phyloP scores from a whole-genome alignment of 805 yeast species.

The Myxozyma neotropica region DNA sequence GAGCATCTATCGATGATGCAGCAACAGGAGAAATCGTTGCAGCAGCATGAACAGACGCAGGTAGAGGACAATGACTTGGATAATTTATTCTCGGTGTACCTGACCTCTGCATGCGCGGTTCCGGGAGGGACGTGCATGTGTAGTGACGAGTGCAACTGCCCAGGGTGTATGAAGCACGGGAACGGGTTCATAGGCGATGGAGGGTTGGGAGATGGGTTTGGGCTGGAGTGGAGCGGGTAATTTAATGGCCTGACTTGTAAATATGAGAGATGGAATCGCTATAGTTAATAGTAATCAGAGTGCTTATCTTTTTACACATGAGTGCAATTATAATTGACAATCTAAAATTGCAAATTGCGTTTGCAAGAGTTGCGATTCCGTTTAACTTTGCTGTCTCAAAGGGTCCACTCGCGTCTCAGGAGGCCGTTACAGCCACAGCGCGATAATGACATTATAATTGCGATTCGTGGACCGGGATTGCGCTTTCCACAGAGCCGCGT shows the following conservation, averaged over 20 bases:
- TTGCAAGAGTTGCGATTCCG: too few species aligned
- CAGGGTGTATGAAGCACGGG: slow-evolving; percentile 35
- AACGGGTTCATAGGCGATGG: slow-evolving; percentile 11
- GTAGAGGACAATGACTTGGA: slow-evolving; percentile 11
- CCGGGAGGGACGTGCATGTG: slow-evolving; percentile 36
- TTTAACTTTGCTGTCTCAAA: too few species aligned
- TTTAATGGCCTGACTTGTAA: too few species aligned
- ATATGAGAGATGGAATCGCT: not conserved
- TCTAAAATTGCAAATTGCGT: too few species aligned
- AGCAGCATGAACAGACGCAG: not conserved
- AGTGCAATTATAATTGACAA: too few species aligned
- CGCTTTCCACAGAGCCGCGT: too few species aligned
- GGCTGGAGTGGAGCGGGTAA: slow-evolving; percentile 7
- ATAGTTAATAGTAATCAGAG: too few species aligned
- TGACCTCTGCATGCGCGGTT: slow-evolving; percentile 35
- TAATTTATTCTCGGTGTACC: slow-evolving; percentile 33
- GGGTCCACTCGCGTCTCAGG: too few species aligned
- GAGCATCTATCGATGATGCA: not conserved
- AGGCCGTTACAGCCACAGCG: too few species aligned
- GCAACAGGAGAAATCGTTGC: not conserved
- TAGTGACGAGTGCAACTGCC: slow-evolving; percentile 33
- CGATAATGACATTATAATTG: too few species aligned
- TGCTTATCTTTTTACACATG: too few species aligned
- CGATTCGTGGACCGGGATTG: too few species aligned
- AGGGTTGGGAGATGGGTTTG: slow-evolving; percentile 2